Evolutionary conservation across 768 basidiomycete species (phyloP), one percentile per base, ranked within the genome.

Genomic region (Termitomyces sp.): DNA sequence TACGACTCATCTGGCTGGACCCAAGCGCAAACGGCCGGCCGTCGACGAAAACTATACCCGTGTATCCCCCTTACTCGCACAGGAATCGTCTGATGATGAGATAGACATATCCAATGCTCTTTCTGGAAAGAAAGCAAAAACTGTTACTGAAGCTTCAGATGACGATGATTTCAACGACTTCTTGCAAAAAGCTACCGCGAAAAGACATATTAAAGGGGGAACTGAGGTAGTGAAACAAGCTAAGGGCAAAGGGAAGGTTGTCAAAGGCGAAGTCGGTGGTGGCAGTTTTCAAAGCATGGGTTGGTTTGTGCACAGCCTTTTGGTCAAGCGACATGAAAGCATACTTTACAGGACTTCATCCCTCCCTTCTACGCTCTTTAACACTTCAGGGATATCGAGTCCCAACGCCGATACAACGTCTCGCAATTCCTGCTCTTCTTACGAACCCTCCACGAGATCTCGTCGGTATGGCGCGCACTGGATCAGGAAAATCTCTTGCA

Each of bases 201-300:
- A 87, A 71, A 76, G 88, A 41, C 82, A 93, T 68, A 71, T 88
- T 10, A 91, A 90, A 70, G 80, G 79, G 44, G 93, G 93, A 1
- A 89, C 87, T 0, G 82, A 88, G 53, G 63, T 91, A 9, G 72
- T 95, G 54, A 95, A 92, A 70, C 89, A 86, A 66, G 78, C 84
- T 13, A 93, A 90, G 66, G 86, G 84, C 9, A 89, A 89, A 69
- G 74, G 76, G 20, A 91, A 88, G 67, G 70, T 87, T 30, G 74
- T 73, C 3, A 93, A 90, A 69, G 87, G 87, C 18, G 88, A 93
- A 67, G 80, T 91, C 13, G 95, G 95, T 35, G 95, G 95, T 33
- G 95, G 95, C 20, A 96, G 93, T 63, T 98, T 97, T 66, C 95
- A 97, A 72, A 89, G 87, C 82, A 94, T 98, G 92, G 93, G 93